Evolutionary conservation across 768 basidiomycete genomes (phyloP), one percentile per base, ranked within the genome.

Genomic region (Hortiboletus flavorubellus): DNA sequence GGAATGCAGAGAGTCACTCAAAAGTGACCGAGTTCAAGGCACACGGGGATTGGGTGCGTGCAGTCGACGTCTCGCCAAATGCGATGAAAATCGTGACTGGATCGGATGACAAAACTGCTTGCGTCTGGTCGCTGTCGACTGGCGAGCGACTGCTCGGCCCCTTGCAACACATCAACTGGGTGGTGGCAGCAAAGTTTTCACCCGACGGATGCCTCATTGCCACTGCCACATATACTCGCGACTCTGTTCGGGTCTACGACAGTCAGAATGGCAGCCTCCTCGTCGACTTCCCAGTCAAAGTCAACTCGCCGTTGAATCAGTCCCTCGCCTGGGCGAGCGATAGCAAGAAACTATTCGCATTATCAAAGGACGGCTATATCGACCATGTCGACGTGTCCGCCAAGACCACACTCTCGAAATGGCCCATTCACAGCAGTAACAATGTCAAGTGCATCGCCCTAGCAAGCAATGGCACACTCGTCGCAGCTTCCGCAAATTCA

Each of bases 61-160:
- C 43, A 1, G 49, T 58, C 2, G 59, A 59, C 35, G 8, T 58
- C 14, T 58, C 42, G 0, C 51, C 45, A 4, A 51, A 58, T 12
- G 43, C 15, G 16, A 41, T 34, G 5, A 53, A 8, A 33, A 46
- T 59, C 23, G 51, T 10, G 26, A 43, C 39, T 2, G 59, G 43
- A 10, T 44, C 54, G 8, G 9, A 12, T 6, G 50, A 34, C 12
- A 2, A 1, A 6, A 51, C 49, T 3, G 43, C 23, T 9, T 40
- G 37, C 14, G 15, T 55, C 21, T 33, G 30, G 35, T 37, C 37
- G 15, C 16, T 52, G 9, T 21, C 14, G 4, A 48, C 37, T 16
- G 46, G 55, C 12, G 0, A 45, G n/a, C 35, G 33, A 18, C 34
- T 55, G 15, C 21, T 55, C n/a, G 18, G 9, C 0, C 46, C 54